These are phyloP conservation scores for Phialocephala sp. DNA, from an alignment of 2,329 filamentous ascomycete species.

Conservation along the genomic window DNA sequence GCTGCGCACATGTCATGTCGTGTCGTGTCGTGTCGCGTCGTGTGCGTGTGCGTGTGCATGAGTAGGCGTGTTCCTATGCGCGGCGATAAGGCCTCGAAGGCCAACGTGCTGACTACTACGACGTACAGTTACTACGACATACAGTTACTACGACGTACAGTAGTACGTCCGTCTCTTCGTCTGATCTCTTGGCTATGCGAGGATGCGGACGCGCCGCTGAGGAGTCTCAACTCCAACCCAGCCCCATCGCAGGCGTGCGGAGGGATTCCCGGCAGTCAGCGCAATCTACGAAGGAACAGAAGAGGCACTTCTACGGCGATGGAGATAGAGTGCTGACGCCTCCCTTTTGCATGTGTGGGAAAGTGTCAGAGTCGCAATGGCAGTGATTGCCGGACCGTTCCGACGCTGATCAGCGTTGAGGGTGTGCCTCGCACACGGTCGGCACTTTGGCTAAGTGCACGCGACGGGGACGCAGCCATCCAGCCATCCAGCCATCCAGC, in stretches of 20 bases:
- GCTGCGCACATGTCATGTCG: background rate
- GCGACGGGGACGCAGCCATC: no score
- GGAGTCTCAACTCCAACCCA: background rate
- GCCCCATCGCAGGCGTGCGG: no score
- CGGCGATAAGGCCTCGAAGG: slow-evolving; percentile 30
- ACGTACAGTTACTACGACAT: no score
- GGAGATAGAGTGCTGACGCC: slow-evolving; percentile 1
- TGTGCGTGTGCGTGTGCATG: background rate
- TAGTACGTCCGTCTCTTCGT: slow-evolving; percentile 10
- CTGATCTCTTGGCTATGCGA: slow-evolving; percentile 8
- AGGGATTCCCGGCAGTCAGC: background rate
- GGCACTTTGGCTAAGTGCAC: slow-evolving; percentile 19
- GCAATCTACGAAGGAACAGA: background rate
- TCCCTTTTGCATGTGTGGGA: slow-evolving; percentile 7
- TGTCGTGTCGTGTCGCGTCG: background rate
- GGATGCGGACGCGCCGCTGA: background rate
- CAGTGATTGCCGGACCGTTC: slow-evolving; percentile 17
- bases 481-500: no score
- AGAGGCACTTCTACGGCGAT: background rate
- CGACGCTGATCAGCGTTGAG: slow-evolving; percentile 20
- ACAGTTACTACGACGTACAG: no score
- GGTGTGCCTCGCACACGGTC: slow-evolving; percentile 16
- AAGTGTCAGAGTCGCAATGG: slow-evolving; percentile 18
- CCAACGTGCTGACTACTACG: background rate
- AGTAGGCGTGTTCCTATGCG: slow-evolving; percentile 19